Base-by-base conservation (phyloP, 352 stramenopile genomes). In the Pseudoperonospora humuli region DNA sequence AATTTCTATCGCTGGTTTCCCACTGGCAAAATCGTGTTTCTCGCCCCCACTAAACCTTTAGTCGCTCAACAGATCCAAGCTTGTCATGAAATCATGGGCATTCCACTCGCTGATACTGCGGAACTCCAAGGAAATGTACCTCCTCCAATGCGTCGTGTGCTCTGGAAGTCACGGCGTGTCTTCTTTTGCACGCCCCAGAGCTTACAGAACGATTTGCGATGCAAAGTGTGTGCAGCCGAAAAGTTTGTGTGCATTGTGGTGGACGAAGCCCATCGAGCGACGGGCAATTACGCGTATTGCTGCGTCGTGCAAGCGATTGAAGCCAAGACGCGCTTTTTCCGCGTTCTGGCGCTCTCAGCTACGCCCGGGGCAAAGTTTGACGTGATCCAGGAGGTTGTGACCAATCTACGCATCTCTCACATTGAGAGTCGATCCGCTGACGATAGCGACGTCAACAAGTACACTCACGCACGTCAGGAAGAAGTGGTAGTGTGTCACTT, bases 121-220 rank as follows among this genome's bases (percentile, higher is more conserved):
- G 75, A 94, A 45, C 51, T 96, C 17, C 83, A 95, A 43, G 87
- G 85, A 17, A 93, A 78, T 28, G 74, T 94, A 7, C 64, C 76
- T 18, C 73, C 76, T 10, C 32, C 64, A 7, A 71, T 60, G 31
- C 76, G 96, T 7, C 67, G 76, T 13, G 48, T 78, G 36, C 67
- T 98, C 1, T 99, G 96, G 96, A 57, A 68, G 13, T 70, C 84
- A 17, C 93, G 93, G 45, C 85, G 93, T 7, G 88, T 99, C 19
- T 98, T 99, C 64, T 99, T 97, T 54, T 98, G 95, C 56, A 99
- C 97, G 17, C 96, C 97, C 3, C 96, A 99, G 67, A 98, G 91
- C 27, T 70, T 98, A 35, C 70, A 96, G 45, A 99, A 98, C 46
- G 96, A 99, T 60, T 64, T 98, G 26, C 63, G 93, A 26, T 61